These are phyloP conservation scores for Teratosphaeria gauchensis DNA, from an alignment of 2,329 filamentous ascomycete species.

Conservation along the genomic window DNA sequence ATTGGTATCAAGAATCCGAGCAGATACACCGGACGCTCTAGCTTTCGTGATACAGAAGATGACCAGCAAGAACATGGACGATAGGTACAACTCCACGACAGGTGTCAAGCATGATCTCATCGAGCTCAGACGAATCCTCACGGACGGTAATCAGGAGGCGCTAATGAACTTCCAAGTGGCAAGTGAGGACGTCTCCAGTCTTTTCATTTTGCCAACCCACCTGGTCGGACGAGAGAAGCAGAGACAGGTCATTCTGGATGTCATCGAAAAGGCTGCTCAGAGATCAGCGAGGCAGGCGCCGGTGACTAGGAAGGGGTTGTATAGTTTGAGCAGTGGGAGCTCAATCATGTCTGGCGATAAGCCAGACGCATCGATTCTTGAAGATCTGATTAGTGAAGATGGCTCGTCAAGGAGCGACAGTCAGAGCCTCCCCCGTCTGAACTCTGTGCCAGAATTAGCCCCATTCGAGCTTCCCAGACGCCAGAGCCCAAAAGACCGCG, in stretches of 20 bases:
- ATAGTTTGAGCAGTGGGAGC: slow-evolving; percentile 40
- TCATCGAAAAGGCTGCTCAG: slow-evolving; percentile 68
- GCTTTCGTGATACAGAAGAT: slow-evolving; percentile 82
- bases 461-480: slow-evolving; percentile 10
- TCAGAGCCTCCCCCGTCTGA: slow-evolving; percentile 35
- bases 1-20: slow-evolving; percentile 62
- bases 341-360: slow-evolving; percentile 24
- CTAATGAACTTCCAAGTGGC: slow-evolving; percentile 68
- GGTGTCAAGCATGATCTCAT: slow-evolving; percentile 74
- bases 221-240: slow-evolving; percentile 76
- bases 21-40: slow-evolving; percentile 76
- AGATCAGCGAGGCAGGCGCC: slow-evolving; percentile 41
- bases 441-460: slow-evolving; percentile 23
- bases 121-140: slow-evolving; percentile 63
- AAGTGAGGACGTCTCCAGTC: slow-evolving; percentile 80
- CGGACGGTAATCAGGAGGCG: slow-evolving; percentile 61
- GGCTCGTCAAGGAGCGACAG: slow-evolving; percentile 30
- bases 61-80: slow-evolving; percentile 77
- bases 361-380: slow-evolving; percentile 16
- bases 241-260: slow-evolving; percentile 56
- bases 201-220: slow-evolving; percentile 72
- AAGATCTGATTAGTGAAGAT: slow-evolving; percentile 30
- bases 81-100: slow-evolving; percentile 81
- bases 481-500: neutral
- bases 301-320: slow-evolving; percentile 32